Conservation (phyloP, 2,329 filamentous ascomycete genomes). For the Aureobasidium sp. region DNA sequence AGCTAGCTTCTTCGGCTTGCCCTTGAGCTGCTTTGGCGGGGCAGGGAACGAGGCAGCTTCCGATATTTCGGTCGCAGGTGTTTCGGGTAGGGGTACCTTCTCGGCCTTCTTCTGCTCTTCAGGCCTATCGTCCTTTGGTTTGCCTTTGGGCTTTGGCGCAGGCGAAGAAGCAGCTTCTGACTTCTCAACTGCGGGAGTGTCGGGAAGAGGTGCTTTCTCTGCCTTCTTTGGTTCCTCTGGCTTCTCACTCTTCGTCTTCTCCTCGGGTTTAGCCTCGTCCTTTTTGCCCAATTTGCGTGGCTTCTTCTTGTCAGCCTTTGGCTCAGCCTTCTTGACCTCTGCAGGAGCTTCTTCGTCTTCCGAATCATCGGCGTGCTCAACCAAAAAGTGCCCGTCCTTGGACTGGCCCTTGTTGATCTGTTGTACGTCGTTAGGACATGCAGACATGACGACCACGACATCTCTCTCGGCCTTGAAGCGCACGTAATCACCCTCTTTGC, state of each 20-base stretch:
- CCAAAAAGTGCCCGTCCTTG: constrained; percentile 39
- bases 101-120: constrained; percentile 10
- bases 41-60: background rate
- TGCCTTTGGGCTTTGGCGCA: background rate
- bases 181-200: background rate
- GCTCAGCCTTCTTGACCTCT: background rate
- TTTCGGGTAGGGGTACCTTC: constrained; percentile 2
- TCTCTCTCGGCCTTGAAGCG: constrained; percentile 38
- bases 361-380: constrained; percentile 26
- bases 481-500: constrained; percentile 38
- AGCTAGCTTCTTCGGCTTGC: constrained; percentile 8
- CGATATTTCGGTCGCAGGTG: background rate
- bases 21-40: background rate
- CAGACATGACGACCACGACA: constrained; percentile 41
- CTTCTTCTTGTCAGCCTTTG: constrained; percentile 10
- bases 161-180: constrained; percentile 1
- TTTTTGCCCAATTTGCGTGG: constrained; percentile 1
- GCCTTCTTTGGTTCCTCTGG: background rate
- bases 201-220: constrained; percentile 2
- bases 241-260: constrained; percentile 6
- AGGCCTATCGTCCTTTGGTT: background rate
- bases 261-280: constrained; percentile 2
- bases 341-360: constrained; percentile 10
- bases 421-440: constrained; percentile 40
- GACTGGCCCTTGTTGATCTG: constrained; percentile 36